Conservation (phyloP, 1,139 yeast genomes). For the Yamadazyma mexicana region DNA sequence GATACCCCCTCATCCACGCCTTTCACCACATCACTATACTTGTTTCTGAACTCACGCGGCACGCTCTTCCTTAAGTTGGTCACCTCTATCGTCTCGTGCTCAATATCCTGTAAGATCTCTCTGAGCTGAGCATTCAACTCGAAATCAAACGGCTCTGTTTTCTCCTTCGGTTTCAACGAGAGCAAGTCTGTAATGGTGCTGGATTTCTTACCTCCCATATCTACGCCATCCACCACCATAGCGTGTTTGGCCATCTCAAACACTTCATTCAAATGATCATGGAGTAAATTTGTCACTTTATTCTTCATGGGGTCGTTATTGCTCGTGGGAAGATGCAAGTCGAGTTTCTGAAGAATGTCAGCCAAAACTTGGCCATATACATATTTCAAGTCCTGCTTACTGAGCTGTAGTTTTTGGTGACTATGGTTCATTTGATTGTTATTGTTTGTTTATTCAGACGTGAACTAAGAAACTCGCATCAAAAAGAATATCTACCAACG, state of each 20-base stretch:
- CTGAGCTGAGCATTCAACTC: slow-evolving; percentile 56
- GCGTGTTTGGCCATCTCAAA: slow-evolving; percentile 55
- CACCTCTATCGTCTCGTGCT: slow-evolving; percentile 54
- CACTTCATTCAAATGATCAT: slow-evolving; percentile 44
- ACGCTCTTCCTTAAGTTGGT: slow-evolving; percentile 52
- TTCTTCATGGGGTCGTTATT: slow-evolving; percentile 46
- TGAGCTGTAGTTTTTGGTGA: slow-evolving; percentile 44
- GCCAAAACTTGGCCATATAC: slow-evolving; percentile 44
- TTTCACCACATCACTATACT: slow-evolving; percentile 29
- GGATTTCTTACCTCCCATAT: slow-evolving; percentile 18
- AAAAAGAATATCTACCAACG: background rate
- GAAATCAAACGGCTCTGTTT: slow-evolving; percentile 64
- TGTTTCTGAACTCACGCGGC: slow-evolving; percentile 38
- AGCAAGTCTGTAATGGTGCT: slow-evolving; percentile 24
- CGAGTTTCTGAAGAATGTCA: slow-evolving; percentile 42
- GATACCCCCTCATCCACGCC: slow-evolving; percentile 36
- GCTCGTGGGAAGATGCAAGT: slow-evolving; percentile 48
- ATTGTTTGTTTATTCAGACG: background rate
- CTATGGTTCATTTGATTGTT: background rate
- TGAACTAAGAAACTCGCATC: no score
- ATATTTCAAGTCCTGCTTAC: slow-evolving; percentile 49
- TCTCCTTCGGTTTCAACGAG: slow-evolving; percentile 35
- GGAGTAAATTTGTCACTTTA: slow-evolving; percentile 44
- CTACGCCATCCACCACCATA: slow-evolving; percentile 50
- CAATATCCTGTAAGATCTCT: slow-evolving; percentile 53